Base-by-base conservation (phyloP, 257 asterid species). In the Nicotiana tomentosiformis region DNA sequence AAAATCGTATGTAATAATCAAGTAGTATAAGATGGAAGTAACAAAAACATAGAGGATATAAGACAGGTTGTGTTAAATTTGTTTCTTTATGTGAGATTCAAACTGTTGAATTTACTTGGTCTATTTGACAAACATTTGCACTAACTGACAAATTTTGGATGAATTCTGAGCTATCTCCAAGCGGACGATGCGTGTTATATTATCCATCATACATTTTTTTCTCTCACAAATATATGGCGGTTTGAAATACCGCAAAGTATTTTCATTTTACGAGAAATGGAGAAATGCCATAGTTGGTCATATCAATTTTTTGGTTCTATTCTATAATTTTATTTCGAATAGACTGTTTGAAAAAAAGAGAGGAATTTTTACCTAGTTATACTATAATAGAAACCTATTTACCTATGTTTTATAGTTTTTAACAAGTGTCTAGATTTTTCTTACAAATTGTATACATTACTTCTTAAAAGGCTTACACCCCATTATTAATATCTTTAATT, bases 131-230 rank as follows among this genome's bases (percentile, higher is more conserved):
- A 80, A 61, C 46, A 15, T 64, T 72, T 77, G 46, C 18, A 77
- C 49, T 18, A 65, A 80, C 29, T 43, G 89, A 64, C 87, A 85
- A 74, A 79, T 53, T 43, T 65, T 84, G 17, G 26, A 83, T 77
- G 8, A 64, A 82, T 58, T 65, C 76, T 16, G 67, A 78, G 56
- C 43, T 29, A 55, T 9, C 55, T 33, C 35, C 68, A 76, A 78
- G 58, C 37, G 80, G 69, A 88, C 84, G 91, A 90, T 86, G 86
- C 83, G 69, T 57, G 77, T 78, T 80, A 70, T 53, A 82, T 57
- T 85, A 90, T 87, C 91, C 78, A 60, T 14, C 32, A 23, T 56
- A 57, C 84, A 60, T 86, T 89, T 77, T 84, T 88, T 84, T 86
- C 90, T 85, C 90, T 78, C 16, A 26, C 64, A 43, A 35, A 43